Base-by-base conservation (phyloP, 83 land plant species). In the Larix sibirica region DNA sequence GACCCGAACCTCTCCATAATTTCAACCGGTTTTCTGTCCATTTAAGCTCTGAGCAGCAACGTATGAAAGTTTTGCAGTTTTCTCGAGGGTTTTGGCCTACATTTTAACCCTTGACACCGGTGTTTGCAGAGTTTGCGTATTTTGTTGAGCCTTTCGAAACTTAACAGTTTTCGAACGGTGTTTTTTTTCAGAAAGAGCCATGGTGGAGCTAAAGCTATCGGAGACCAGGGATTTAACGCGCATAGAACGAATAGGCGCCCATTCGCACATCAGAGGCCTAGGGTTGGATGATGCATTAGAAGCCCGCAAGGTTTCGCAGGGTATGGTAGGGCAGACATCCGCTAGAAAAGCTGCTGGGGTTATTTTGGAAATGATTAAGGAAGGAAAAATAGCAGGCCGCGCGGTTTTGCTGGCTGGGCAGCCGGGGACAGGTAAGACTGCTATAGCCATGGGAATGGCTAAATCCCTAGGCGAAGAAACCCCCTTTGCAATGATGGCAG, bases 371-470 rank as follows among this genome's bases (percentile, higher is more conserved):
- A 91, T 97, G 91, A 93, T 96, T 83, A 85, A 87, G 50, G 91
- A 90, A 4, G 99, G 97, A 0, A 88, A 88, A 66, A 97, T 96
- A 26, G 97, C 97, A 13, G 97, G 99, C 77, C 94, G 96, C 23
- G 97, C 92, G 4, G 90, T 97, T 62, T 89, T 97, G 26, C 61
- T 97, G 24, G 98, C 97, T 4, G 99, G 99, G 40, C 98, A 97
- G 89, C 98, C 97, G 12, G 99, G 99, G 16, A 97, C 98, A 20
- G 98, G 99, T 13, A 97, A 97, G 88, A 97, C 99, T 58, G 97
- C 99, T 82, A 96, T 97, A 14, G 97, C 99, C 82, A 97, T 96
- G 98, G 99, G 95, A 40, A 87, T 97, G 88, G 98, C 98, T 18
- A 97, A 97, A 81, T 90, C 99, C 64, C 90, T 97, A 17, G 99